Percentiles rank a stretch among this genome's conserved stretches.
Evolutionary conservation across 2,329 filamentous ascomycete species (phyloP).

Genomic region (Domatiomyces globalis): DNA sequence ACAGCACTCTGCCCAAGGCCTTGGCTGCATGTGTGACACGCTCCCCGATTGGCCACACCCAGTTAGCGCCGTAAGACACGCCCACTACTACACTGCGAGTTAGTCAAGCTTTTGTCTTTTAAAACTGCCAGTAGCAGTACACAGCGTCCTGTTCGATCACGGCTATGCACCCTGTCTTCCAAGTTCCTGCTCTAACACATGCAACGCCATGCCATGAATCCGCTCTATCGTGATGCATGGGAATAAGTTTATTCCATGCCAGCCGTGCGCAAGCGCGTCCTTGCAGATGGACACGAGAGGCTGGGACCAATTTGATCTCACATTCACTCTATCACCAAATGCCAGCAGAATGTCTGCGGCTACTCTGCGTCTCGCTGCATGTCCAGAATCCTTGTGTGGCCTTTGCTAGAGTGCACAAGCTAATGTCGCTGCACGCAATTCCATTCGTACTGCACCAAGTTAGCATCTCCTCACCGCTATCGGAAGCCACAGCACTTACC

Average conservation of each 20-base stretch:
- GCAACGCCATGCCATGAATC: too few relatives aligned
- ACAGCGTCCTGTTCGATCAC: too few relatives aligned
- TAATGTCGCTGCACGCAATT: slow-evolving; percentile 40
- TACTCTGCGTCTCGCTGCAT: slow-evolving; percentile 7
- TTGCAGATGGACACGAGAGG: not conserved
- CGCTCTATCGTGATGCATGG: too few relatives aligned
- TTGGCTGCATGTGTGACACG: not conserved
- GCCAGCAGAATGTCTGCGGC: too few relatives aligned
- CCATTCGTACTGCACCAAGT: slow-evolving; percentile 39
- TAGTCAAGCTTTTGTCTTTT: too few relatives aligned
- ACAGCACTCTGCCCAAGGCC: not conserved
- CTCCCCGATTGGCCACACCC: not conserved
- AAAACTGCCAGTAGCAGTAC: too few relatives aligned
- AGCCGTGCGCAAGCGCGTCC: not conserved
- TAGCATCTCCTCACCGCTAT: not conserved
- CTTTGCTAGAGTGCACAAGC: not conserved
- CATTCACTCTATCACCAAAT: too few relatives aligned
- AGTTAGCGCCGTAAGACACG: not conserved
- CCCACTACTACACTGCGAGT: too few relatives aligned
- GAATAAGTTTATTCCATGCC: not conserved
- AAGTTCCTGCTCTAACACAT: not conserved
- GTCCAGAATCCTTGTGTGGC: not conserved
- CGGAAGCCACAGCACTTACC: slow-evolving; percentile 39
- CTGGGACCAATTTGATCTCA: not conserved
- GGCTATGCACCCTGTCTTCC: too few relatives aligned